A percentile compares a stretch with the other conserved stretches of the same genome.
Conservation (phyloP, 176 grass and related monocot genomes). For the sorghum (Sorghum bicolor) region DNA sequence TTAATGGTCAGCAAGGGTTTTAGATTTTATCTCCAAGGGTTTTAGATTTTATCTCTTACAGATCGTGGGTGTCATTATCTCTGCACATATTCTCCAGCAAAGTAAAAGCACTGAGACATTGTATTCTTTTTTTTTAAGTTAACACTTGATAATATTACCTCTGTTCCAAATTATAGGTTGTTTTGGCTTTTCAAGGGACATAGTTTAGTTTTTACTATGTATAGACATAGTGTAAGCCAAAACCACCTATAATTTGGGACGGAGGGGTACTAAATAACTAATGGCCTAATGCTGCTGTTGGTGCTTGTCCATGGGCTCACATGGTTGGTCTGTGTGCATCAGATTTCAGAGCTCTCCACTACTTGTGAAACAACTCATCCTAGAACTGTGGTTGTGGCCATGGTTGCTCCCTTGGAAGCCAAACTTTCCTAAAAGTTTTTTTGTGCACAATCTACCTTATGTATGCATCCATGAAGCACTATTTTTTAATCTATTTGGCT, state of each 20-base stretch:
- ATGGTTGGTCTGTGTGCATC: not conserved
- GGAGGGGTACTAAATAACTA: not conserved
- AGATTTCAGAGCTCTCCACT: not conserved
- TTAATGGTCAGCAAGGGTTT: not conserved
- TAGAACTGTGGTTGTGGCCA: not conserved
- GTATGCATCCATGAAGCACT: not conserved
- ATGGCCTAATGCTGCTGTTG: not conserved
- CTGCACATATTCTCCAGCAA: not conserved
- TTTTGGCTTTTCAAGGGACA: not conserved
- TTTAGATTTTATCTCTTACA: not conserved
- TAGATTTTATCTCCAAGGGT: conserved; percentile 1
- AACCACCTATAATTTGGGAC: not conserved
- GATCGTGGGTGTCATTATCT: not conserved
- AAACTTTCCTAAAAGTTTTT: not conserved
- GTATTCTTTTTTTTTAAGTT: not conserved
- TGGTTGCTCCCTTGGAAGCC: not conserved
- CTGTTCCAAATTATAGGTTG: not conserved
- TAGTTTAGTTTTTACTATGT: not conserved
- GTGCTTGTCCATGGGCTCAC: not conserved
- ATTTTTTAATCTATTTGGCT: not conserved
- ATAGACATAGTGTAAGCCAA: not conserved
- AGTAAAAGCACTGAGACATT: not conserved
- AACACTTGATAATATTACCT: not conserved
- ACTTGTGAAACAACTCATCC: not conserved
- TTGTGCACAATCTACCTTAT: not conserved